Conservation (phyloP, 345 rosid species). For the Eucalyptus viminalis region DNA sequence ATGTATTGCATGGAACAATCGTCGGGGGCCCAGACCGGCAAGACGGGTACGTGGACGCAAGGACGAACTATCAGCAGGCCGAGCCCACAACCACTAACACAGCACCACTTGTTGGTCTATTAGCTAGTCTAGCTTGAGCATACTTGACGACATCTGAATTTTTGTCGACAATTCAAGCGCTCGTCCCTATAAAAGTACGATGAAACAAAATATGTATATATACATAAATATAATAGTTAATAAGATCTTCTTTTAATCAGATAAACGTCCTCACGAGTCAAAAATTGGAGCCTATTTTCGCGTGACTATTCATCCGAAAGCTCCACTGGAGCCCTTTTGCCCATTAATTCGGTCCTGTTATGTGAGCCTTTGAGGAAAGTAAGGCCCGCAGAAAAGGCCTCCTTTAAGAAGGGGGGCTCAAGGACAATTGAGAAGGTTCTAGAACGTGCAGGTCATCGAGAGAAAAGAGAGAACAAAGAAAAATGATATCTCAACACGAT, state of each 20-base stretch:
- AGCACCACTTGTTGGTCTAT: slow-evolving; percentile 48
- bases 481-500: too few species aligned
- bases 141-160: too few species aligned
- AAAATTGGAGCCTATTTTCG: too few species aligned
- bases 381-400: background rate
- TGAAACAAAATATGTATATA: background rate
- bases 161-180: background rate
- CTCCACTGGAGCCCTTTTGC: too few species aligned
- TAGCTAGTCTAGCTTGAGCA: slow-evolving; percentile 26
- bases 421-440: background rate
- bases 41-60: slow-evolving; percentile 30
- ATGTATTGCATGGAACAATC: slow-evolving; percentile 46
- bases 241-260: too few species aligned
- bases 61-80: slow-evolving; percentile 29
- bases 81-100: slow-evolving; percentile 45
- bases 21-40: slow-evolving; percentile 73
- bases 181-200: too few species aligned
- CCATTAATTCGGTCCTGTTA: too few species aligned
- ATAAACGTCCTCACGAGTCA: background rate
- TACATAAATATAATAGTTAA: background rate
- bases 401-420: background rate
- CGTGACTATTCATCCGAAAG: too few species aligned
- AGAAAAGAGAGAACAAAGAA: too few species aligned
- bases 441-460: too few species aligned
- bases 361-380: background rate